Conservation (phyloP, 331 rosid genomes). For the Pyracantha coccinea region DNA sequence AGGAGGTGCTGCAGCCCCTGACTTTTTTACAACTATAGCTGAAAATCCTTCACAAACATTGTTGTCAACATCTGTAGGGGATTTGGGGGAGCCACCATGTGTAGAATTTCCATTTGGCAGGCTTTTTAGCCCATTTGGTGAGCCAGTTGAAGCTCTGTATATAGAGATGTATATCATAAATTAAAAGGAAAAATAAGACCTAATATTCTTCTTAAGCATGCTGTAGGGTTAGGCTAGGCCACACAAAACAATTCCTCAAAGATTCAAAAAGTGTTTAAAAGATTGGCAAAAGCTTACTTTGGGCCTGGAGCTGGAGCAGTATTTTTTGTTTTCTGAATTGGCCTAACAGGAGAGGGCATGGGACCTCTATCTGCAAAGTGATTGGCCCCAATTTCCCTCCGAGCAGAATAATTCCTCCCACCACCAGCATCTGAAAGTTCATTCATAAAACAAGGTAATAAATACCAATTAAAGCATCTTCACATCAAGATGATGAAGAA, state of each 20-base stretch:
- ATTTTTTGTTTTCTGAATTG: slow-evolving; percentile 30
- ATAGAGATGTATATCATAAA: background rate
- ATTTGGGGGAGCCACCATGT: slow-evolving; percentile 25
- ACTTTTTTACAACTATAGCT: slow-evolving; percentile 12
- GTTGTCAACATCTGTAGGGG: slow-evolving; percentile 16
- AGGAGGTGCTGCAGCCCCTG: slow-evolving; percentile 31
- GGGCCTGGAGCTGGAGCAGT: slow-evolving; percentile 24
- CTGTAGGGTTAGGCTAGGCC: background rate
- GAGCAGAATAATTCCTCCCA: slow-evolving; percentile 36
- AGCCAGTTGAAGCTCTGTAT: slow-evolving; percentile 38
- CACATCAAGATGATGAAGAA: background rate
- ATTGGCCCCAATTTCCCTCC: slow-evolving; percentile 55
- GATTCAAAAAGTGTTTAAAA: background rate
- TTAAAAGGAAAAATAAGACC: background rate
- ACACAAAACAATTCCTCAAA: background rate
- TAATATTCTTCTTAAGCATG: background rate
- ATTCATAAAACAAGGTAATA: slow-evolving; percentile 5
- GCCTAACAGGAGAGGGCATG: slow-evolving; percentile 19
- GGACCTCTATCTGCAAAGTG: slow-evolving; percentile 36
- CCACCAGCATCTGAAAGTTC: slow-evolving; percentile 43
- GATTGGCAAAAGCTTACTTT: slow-evolving; percentile 27
- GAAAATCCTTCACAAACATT: slow-evolving; percentile 23
- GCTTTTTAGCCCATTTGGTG: slow-evolving; percentile 31
- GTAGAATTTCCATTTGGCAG: slow-evolving; percentile 39
- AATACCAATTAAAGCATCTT: background rate